phyloP scores from a whole-genome alignment of 2,329 filamentous ascomycete genomes.

The Talaromyces atroroseus region DNA sequence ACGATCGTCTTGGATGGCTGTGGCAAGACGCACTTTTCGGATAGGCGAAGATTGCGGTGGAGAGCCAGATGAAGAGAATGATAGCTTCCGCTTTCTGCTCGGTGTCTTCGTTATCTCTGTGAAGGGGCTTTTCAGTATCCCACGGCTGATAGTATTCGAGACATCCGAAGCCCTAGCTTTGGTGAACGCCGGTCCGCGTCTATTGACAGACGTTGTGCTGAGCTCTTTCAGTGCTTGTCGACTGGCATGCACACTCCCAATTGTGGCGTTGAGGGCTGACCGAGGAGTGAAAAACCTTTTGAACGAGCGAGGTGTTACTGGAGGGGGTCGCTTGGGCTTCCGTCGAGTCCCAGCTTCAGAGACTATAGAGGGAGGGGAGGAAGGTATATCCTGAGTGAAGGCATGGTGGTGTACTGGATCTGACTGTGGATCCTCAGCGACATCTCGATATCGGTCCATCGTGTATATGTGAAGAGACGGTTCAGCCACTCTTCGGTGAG shows the following conservation, averaged over 20 bases:
- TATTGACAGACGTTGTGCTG: slow-evolving; percentile 39
- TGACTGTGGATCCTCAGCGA: slow-evolving; percentile 7
- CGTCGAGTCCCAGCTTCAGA: slow-evolving; percentile 33
- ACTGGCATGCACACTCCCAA: slow-evolving; percentile 34
- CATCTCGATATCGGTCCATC: slow-evolving; percentile 9
- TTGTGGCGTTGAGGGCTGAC: slow-evolving; percentile 33
- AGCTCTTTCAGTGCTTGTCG: slow-evolving; percentile 43
- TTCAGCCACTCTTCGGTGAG: background rate
- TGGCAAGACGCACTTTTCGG: slow-evolving; percentile 35
- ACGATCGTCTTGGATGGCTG: slow-evolving; percentile 26
- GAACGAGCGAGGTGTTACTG: slow-evolving; percentile 48
- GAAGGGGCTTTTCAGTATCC: slow-evolving; percentile 23
- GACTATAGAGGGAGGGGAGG: slow-evolving; percentile 38
- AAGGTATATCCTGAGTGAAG: slow-evolving; percentile 32
- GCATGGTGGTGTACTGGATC: slow-evolving; percentile 12
- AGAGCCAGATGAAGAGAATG: slow-evolving; percentile 41
- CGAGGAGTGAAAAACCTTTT: slow-evolving; percentile 48
- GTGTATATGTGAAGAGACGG: background rate
- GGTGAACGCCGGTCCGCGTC: slow-evolving; percentile 38
- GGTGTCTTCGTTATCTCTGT: slow-evolving; percentile 32
- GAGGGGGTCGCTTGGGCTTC: slow-evolving; percentile 41
- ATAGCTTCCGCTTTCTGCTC: slow-evolving; percentile 43
- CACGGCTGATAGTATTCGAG: slow-evolving; percentile 14
- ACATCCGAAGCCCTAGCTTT: slow-evolving; percentile 25
- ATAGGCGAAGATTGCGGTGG: slow-evolving; percentile 47